Base-by-base conservation (phyloP, 352 stramenopile species). In the Pythium aristosporum region DNA sequence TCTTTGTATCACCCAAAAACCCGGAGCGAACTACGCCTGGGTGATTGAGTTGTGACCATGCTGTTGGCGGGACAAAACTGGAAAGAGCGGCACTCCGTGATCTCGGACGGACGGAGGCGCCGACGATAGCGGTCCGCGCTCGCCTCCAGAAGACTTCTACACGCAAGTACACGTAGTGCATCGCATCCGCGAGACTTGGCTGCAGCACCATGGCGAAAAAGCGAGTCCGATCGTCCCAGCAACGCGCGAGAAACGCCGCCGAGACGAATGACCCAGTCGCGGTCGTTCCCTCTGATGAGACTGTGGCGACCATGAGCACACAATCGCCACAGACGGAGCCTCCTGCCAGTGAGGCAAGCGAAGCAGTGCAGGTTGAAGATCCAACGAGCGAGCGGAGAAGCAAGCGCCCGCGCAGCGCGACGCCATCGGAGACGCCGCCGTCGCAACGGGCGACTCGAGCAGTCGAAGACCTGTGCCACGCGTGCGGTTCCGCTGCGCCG, bases 361-460 rank as follows among this genome's bases (percentile, higher is more conserved):
- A 50, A 15, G 43, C 43, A 30, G 21, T 30, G 16, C 7, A 30
- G 8, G 43, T 30, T 2, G 21, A 50, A 30, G 51, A 21, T 46
- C 1, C 47, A 25, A 41, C 11, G 3, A 32, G 15, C 0, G 60
- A 60, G 34, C 52, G 52, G 20, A 41, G 53, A 20, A 62, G 44
- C 53, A 68, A 68, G 37, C 53, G 61, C 8, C 61, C 44, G 16
- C 61, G 61, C 21, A 53, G 34, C 10, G 46, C 13, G 28, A 61
- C 61, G 6, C 20, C 32, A 1, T 30, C 25, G 25, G 61, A 67
- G 13, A 67, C 43, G 20, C 46, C 39, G 28, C 37, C 36, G 20
- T n/a, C 23, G 46, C 21, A 23, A 20, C 8, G 15, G 4, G 21
- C 48, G 13, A 18, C 10, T 9, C 18, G 18, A 10, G 25, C 23